These are phyloP conservation scores for Dioscorea dumetorum DNA, from an alignment of 106 monocot species.

Conservation along the genomic window DNA sequence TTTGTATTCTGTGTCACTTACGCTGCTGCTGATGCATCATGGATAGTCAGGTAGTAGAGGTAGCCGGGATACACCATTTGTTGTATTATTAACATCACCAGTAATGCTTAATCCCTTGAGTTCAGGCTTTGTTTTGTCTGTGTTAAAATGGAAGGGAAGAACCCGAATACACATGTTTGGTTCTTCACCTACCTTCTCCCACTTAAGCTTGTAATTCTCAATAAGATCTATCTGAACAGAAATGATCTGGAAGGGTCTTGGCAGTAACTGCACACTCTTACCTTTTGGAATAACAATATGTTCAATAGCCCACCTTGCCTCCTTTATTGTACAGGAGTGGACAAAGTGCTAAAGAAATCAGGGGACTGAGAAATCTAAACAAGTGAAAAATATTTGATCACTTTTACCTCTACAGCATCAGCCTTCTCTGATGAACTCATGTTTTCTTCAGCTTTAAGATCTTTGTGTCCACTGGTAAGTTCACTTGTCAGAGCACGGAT, in stretches of 20 bases:
- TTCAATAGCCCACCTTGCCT: slow-evolving; percentile 81
- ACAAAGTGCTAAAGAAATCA: neutral
- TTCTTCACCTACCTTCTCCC: slow-evolving; percentile 42
- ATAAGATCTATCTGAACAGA: slow-evolving; percentile 50
- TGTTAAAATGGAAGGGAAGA: slow-evolving; percentile 34
- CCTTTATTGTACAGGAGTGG: slow-evolving; percentile 21
- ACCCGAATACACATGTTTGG: slow-evolving; percentile 42
- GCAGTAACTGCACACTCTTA: slow-evolving; percentile 56
- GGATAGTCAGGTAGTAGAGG: slow-evolving; percentile 29
- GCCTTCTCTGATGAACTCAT: slow-evolving; percentile 29
- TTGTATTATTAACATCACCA: slow-evolving; percentile 4
- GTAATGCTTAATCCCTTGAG: slow-evolving; percentile 1
- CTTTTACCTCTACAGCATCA: slow-evolving; percentile 75
- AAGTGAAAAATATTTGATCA: neutral
- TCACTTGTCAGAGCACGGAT: slow-evolving; percentile 54
- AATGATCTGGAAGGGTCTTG: slow-evolving; percentile 46
- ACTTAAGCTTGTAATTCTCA: slow-evolving; percentile 57
- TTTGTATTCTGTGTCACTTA: neutral
- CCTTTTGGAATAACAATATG: slow-evolving; percentile 69
- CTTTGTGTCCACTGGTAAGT: slow-evolving; percentile 22
- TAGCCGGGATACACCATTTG: slow-evolving; percentile 17
- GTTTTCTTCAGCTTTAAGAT: slow-evolving; percentile 16
- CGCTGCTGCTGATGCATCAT: slow-evolving; percentile 3
- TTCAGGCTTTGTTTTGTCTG: neutral
- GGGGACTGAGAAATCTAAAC: slow-evolving; percentile 2